phyloP scores from a whole-genome alignment of 108 stramenopile species.

The Skeletonema menzelii region DNA sequence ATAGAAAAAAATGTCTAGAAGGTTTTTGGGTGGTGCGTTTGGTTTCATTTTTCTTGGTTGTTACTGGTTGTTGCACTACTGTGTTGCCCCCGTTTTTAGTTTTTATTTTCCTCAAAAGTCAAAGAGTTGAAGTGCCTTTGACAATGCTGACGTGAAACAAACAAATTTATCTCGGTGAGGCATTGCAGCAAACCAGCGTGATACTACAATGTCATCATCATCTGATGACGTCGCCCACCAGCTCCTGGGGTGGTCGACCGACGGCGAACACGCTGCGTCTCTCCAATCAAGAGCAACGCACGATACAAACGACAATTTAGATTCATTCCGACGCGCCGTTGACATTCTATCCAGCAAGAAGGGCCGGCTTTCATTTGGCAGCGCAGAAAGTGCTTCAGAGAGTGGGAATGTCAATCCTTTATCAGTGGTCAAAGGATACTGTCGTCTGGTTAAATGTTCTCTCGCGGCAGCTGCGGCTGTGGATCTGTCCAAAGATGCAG shows the following conservation, averaged over 20 bases:
- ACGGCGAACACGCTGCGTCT: not conserved
- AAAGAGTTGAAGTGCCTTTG: too few relatives aligned
- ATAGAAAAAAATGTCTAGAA: too few relatives aligned
- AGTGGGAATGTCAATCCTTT: not conserved
- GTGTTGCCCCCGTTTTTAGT: too few relatives aligned
- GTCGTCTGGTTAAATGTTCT: slow-evolving; percentile 16
- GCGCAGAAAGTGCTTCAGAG: not conserved
- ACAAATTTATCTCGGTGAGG: too few relatives aligned
- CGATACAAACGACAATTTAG: not conserved
- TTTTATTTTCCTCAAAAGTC: too few relatives aligned
- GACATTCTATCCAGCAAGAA: not conserved
- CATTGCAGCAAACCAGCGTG: not conserved
- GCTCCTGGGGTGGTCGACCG: not conserved
- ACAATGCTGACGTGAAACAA: too few relatives aligned
- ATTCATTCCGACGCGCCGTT: not conserved
- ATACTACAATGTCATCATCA: not conserved
- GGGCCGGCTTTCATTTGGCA: not conserved
- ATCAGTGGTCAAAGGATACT: slow-evolving; percentile 9
- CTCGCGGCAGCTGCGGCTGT: not conserved
- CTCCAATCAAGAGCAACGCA: not conserved
- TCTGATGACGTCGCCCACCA: not conserved
- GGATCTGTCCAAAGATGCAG: not conserved
- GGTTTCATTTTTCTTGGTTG: too few relatives aligned
- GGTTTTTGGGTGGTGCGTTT: too few relatives aligned
- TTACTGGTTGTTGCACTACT: too few relatives aligned